These are phyloP conservation scores for Metschnikowia similis DNA, from an alignment of 805 yeast species.

Conservation along the genomic window DNA sequence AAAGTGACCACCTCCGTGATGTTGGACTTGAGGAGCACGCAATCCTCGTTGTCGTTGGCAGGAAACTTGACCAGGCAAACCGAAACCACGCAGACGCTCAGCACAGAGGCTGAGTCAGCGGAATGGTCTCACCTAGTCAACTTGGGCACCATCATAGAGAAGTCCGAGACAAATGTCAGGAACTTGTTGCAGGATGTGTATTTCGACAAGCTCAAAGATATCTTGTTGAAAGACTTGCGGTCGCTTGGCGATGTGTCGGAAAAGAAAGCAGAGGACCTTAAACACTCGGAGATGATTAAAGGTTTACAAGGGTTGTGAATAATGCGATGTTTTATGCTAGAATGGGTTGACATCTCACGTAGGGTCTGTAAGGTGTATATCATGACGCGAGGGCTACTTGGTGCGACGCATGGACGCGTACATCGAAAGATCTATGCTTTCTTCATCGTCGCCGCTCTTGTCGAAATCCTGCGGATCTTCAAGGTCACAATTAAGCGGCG, in stretches of 20 bases:
- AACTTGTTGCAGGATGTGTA: constrained; percentile 88
- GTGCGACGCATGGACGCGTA: constrained; percentile 18
- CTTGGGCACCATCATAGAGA: constrained; percentile 82
- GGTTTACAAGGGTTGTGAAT: constrained; percentile 34
- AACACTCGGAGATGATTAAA: constrained; percentile 34
- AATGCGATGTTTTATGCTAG: not conserved
- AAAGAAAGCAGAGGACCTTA: constrained; percentile 27
- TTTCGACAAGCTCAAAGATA: constrained; percentile 90
- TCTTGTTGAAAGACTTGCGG: constrained; percentile 49
- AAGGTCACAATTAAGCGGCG: not conserved
- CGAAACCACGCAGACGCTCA: constrained; percentile 48
- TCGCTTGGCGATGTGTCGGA: constrained; percentile 32
- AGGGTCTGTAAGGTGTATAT: not conserved
- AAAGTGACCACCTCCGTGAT: constrained; percentile 85
- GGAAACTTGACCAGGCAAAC: constrained; percentile 87
- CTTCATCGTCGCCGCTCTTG: constrained; percentile 17
- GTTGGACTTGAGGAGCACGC: constrained; percentile 47
- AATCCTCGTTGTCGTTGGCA: constrained; percentile 45
- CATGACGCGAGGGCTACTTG: not conserved
- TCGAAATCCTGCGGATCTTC: constrained; percentile 1
- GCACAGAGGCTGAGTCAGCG: constrained; percentile 33
- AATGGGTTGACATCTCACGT: not conserved
- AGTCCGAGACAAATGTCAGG: constrained; percentile 80
- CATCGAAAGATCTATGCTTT: constrained; percentile 25
- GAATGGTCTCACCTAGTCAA: constrained; percentile 76